phyloP scores from a whole-genome alignment of 371 early-diverging fungal genomes.

The Mucor piriformis region DNA sequence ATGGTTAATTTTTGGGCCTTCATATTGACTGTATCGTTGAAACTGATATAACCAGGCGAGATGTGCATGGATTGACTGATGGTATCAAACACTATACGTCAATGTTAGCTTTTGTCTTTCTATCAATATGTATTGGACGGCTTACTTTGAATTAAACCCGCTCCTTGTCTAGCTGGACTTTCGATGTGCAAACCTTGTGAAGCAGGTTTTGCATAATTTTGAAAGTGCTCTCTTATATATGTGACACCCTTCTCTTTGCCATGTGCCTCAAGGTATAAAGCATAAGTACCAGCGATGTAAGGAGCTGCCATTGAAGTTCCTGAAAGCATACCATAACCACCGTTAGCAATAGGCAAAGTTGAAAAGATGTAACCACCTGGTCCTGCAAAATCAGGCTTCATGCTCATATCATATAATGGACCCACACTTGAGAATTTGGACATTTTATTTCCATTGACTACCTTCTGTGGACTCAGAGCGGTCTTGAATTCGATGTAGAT shows the following conservation, averaged over 20 bases:
- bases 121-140: not conserved
- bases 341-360: constrained; percentile 47
- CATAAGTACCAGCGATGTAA: constrained; percentile 68
- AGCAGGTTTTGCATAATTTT: constrained; percentile 54
- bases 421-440: constrained; percentile 51
- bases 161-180: constrained; percentile 65
- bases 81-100: constrained; percentile 52
- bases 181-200: constrained; percentile 22
- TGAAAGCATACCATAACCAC: constrained; percentile 57
- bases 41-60: constrained; percentile 66
- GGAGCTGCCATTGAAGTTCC: constrained; percentile 73
- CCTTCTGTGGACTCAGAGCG: constrained; percentile 59
- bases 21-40: constrained; percentile 67
- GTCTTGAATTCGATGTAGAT: constrained; percentile 27
- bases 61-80: constrained; percentile 55
- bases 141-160: constrained; percentile 73
- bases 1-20: constrained; percentile 30
- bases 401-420: constrained; percentile 29
- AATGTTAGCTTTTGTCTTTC: not conserved
- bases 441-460: constrained; percentile 32
- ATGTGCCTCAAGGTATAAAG: constrained; percentile 55
- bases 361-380: constrained; percentile 73
- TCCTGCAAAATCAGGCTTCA: constrained; percentile 61
- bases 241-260: constrained; percentile 21
- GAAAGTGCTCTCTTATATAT: constrained; percentile 38